Percentiles rank a stretch among this genome's conserved stretches.
phyloP scores from a whole-genome alignment of 106 monocot genomes.

The Cymbidium sinense region DNA sequence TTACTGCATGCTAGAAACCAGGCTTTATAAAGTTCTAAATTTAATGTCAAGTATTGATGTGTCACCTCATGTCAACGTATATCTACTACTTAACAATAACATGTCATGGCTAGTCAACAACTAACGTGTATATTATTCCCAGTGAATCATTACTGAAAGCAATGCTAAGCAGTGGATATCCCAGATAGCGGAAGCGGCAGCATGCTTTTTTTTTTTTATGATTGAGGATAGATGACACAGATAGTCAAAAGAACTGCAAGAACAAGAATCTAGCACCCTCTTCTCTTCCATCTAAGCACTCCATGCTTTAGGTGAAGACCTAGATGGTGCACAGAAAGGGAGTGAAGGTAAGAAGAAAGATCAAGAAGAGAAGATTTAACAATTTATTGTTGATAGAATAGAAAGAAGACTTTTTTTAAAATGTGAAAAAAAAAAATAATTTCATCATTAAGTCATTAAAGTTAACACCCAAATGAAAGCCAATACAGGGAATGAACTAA shows the following conservation, averaged over 20 bases:
- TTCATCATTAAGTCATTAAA: not conserved
- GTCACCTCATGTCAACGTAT: not conserved
- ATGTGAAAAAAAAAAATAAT: not conserved
- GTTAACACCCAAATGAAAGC: not conserved
- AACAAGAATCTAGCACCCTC: not conserved
- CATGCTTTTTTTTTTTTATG: not conserved
- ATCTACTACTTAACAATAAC: not conserved
- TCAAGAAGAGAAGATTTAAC: not conserved
- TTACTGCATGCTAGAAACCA: too few relatives aligned
- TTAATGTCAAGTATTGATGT: too few relatives aligned
- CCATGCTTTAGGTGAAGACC: not conserved
- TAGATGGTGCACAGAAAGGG: not conserved
- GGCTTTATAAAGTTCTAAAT: too few relatives aligned
- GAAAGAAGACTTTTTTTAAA: not conserved
- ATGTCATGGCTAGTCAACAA: not conserved
- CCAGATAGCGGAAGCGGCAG: not conserved
- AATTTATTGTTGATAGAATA: not conserved
- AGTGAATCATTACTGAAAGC: not conserved
- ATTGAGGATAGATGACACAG: not conserved
- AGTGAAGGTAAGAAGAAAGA: not conserved
- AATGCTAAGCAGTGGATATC: not conserved
- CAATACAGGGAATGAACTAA: constrained; percentile 3
- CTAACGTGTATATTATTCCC: not conserved
- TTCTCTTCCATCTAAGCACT: not conserved
- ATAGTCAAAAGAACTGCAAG: not conserved